phyloP scores from a whole-genome alignment of 768 basidiomycete genomes.

The Leccinum disarticulatum region DNA sequence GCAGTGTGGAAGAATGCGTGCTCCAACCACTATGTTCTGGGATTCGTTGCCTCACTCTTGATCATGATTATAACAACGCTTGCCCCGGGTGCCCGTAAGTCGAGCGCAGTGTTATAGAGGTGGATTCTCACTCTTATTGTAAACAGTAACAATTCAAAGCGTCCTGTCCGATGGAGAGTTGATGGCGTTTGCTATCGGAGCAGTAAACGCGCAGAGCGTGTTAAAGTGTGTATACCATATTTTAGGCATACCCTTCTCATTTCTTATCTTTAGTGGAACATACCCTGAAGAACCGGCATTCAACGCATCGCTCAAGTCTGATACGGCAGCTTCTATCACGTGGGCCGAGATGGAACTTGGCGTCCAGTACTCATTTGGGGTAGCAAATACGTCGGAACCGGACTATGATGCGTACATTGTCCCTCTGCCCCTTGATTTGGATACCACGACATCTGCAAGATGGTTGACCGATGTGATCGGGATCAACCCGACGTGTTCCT shows the following conservation, averaged over 20 bases:
- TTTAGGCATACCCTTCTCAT: not conserved
- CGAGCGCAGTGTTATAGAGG: not conserved
- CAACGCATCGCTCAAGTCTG: constrained; percentile 11
- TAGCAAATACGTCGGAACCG: constrained; percentile 11
- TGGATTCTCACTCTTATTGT: not conserved
- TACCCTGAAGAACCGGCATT: not conserved
- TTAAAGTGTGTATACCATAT: constrained; percentile 19
- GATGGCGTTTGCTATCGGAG: constrained; percentile 25
- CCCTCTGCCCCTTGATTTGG: constrained; percentile 20
- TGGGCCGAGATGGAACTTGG: constrained; percentile 29
- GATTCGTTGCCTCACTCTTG: constrained; percentile 20
- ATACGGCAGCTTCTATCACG: constrained; percentile 18
- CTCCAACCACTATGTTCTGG: constrained; percentile 24
- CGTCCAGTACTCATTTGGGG: constrained; percentile 26
- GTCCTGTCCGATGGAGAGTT: constrained; percentile 23
- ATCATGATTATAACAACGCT: constrained; percentile 19
- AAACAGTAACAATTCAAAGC: constrained; percentile 21
- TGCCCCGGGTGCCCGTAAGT: constrained; percentile 29
- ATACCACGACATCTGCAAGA: constrained; percentile 21
- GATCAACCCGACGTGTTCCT: constrained; percentile 29
- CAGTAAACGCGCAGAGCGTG: constrained; percentile 22
- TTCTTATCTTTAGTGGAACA: constrained; percentile 10
- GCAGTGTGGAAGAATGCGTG: constrained; percentile 19
- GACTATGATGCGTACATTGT: constrained; percentile 20
- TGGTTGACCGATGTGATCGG: constrained; percentile 31